These are phyloP conservation scores for Fistulina hepatica DNA, from an alignment of 1,284 basidiomycete species.

Conservation along the genomic window DNA sequence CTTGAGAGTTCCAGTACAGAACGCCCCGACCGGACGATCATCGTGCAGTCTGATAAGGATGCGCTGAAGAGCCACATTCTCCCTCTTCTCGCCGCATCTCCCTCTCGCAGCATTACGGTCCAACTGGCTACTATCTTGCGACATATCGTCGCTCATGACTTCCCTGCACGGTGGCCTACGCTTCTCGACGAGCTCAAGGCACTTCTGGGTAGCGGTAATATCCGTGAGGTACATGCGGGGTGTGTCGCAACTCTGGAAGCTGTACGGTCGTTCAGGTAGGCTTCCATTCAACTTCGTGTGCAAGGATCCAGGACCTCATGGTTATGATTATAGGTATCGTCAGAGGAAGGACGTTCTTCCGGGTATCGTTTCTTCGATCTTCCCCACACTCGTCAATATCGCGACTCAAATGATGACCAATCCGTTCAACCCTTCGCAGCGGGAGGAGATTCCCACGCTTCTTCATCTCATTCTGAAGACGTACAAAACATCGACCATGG, in stretches of 20 bases:
- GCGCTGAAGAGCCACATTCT: conserved; percentile 58
- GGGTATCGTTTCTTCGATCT: conserved; percentile 47
- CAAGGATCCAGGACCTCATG: conserved; percentile 1
- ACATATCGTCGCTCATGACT: conserved; percentile 60
- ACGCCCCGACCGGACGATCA: conserved; percentile 48
- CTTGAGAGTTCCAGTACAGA: conserved; percentile 29
- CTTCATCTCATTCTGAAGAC: conserved; percentile 75
- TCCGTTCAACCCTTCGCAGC: conserved; percentile 42
- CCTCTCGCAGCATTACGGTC: conserved; percentile 56
- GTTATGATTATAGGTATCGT: conserved; percentile 41
- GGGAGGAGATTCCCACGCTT: conserved; percentile 57
- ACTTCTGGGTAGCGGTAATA: conserved; percentile 50
- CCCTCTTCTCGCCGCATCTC: conserved; percentile 54
- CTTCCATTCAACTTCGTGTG: conserved; percentile 4
- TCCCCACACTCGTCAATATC: conserved; percentile 64
- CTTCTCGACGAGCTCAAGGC: conserved; percentile 52
- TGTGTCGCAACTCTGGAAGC: conserved; percentile 66
- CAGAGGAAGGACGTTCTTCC: conserved; percentile 50
- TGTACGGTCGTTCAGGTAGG: conserved; percentile 53
- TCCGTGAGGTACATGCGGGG: conserved; percentile 68
- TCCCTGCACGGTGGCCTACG: conserved; percentile 63
- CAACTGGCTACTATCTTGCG: conserved; percentile 67
- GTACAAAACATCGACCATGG: conserved; percentile 69
- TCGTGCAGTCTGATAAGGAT: conserved; percentile 55
- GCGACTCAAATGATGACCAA: conserved; percentile 54